Conservation (phyloP, 371 early-diverging fungal genomes). For the Rhizopus stolonifer region DNA sequence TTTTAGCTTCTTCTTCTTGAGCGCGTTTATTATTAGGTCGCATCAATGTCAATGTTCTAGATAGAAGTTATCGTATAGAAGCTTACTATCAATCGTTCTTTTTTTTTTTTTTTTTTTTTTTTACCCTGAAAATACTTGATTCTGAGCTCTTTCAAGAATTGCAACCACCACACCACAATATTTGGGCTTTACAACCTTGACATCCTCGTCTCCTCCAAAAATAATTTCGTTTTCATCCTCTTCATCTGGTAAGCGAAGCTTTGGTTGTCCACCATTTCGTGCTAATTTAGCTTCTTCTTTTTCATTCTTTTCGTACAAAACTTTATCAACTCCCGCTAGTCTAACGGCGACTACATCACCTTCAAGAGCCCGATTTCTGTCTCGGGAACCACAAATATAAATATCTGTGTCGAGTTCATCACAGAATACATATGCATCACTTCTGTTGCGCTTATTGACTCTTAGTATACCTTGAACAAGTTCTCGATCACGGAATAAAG, state of each 20-base stretch:
- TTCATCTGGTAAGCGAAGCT: conserved; percentile 39
- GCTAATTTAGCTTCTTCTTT: conserved; percentile 47
- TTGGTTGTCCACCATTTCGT: conserved; percentile 44
- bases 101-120: not conserved
- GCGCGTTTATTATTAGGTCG: conserved; percentile 56
- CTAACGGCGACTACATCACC: conserved; percentile 83
- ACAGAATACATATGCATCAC: conserved; percentile 83
- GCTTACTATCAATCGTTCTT: not conserved
- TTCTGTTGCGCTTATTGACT: conserved; percentile 77
- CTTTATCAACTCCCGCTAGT: conserved; percentile 65
- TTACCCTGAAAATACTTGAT: conserved; percentile 63
- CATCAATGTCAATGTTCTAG: conserved; percentile 48
- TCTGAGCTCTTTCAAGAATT: conserved; percentile 60
- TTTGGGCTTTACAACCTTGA: conserved; percentile 53
- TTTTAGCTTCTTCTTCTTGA: conserved; percentile 41
- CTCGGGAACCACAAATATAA: conserved; percentile 69
- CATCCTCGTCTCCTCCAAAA: conserved; percentile 52
- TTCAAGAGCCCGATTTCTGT: conserved; percentile 84
- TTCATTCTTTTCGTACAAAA: conserved; percentile 53
- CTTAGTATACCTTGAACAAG: conserved; percentile 69
- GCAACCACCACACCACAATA: conserved; percentile 66
- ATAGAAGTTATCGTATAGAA: not conserved
- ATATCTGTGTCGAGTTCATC: conserved; percentile 66
- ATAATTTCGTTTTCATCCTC: conserved; percentile 47
- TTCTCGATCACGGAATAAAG: conserved; percentile 46